These are phyloP conservation scores for Cucurbita pepo DNA, from an alignment of 306 rosid genomes.

Conservation along the genomic window DNA sequence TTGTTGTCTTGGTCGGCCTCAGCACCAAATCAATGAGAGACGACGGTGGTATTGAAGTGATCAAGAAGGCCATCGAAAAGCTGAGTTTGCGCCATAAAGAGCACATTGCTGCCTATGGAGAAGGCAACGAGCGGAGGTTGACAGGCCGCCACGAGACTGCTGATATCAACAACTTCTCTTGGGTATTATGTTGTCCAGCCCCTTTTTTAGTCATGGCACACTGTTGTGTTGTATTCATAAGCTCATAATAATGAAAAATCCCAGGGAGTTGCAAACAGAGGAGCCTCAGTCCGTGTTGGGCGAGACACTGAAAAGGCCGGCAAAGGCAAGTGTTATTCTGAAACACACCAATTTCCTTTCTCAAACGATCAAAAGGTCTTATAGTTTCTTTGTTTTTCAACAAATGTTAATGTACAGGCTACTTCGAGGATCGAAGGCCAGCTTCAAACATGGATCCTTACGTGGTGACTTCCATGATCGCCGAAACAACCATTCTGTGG, in stretches of 20 bases:
- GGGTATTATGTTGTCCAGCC: conserved; percentile 15
- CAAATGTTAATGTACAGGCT: conserved; percentile 13
- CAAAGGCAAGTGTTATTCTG: conserved; percentile 22
- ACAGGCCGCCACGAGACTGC: conserved; percentile 51
- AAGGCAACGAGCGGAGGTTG: conserved; percentile 48
- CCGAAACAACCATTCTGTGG: conserved; percentile 34
- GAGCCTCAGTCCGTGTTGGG: conserved; percentile 39
- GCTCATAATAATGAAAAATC: not conserved
- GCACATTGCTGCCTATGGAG: conserved; percentile 38
- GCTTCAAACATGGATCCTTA: conserved; percentile 52
- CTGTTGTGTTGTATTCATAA: no score
- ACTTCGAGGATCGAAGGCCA: conserved; percentile 45
- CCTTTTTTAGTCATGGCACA: not conserved
- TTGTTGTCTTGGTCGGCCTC: not conserved
- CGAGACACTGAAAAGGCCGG: conserved; percentile 41
- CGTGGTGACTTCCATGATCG: conserved; percentile 34
- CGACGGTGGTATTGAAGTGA: conserved; percentile 28
- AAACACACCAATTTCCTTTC: not conserved
- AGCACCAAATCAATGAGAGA: conserved; percentile 38
- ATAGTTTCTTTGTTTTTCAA: not conserved
- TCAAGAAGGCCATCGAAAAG: conserved; percentile 39
- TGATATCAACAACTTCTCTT: conserved; percentile 35
- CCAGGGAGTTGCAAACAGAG: conserved; percentile 49
- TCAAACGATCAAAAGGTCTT: not conserved
- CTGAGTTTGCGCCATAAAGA: conserved; percentile 27